Conservation (phyloP, 257 asterid genomes). For the Solanum lignicaule region DNA sequence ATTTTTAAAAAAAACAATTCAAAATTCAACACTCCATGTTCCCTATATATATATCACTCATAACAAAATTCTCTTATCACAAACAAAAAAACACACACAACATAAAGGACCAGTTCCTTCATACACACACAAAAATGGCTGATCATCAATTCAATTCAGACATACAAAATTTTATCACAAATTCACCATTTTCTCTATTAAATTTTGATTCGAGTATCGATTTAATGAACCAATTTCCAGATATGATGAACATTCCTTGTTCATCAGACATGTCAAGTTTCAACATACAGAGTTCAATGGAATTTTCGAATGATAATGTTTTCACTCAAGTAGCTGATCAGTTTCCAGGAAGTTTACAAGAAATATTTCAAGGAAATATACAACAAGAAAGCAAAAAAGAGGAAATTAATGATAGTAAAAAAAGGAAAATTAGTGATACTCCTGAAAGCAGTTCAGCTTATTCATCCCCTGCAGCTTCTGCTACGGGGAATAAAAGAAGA, state of each 20-base stretch:
- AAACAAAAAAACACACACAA: background rate
- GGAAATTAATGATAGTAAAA: slow-evolving; percentile 27
- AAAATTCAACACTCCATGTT: background rate
- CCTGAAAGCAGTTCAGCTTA: slow-evolving; percentile 38
- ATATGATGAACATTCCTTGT: slow-evolving; percentile 12
- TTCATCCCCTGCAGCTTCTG: slow-evolving; percentile 48
- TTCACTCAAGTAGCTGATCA: slow-evolving; percentile 11
- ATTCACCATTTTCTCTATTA: slow-evolving; percentile 20
- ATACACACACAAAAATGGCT: slow-evolving; percentile 21
- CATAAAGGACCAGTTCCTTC: background rate
- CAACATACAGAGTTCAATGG: slow-evolving; percentile 19
- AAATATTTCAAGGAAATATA: slow-evolving; percentile 19
- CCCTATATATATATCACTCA: slow-evolving; percentile 1
- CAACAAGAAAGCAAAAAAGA: slow-evolving; percentile 20
- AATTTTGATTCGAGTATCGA: slow-evolving; percentile 38
- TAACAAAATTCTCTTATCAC: background rate
- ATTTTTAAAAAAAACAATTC: background rate
- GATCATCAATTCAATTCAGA: slow-evolving; percentile 20
- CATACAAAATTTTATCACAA: slow-evolving; percentile 14
- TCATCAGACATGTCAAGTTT: slow-evolving; percentile 9
- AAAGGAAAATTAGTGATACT: slow-evolving; percentile 36
- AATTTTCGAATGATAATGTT: slow-evolving; percentile 21
- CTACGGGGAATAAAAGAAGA: slow-evolving; percentile 22
- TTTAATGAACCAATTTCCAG: slow-evolving; percentile 27
- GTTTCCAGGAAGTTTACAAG: slow-evolving; percentile 24